These are phyloP conservation scores for Sphaerosporella brunnea DNA, from an alignment of 495 filamentous ascomycete genomes.

Conservation along the genomic window DNA sequence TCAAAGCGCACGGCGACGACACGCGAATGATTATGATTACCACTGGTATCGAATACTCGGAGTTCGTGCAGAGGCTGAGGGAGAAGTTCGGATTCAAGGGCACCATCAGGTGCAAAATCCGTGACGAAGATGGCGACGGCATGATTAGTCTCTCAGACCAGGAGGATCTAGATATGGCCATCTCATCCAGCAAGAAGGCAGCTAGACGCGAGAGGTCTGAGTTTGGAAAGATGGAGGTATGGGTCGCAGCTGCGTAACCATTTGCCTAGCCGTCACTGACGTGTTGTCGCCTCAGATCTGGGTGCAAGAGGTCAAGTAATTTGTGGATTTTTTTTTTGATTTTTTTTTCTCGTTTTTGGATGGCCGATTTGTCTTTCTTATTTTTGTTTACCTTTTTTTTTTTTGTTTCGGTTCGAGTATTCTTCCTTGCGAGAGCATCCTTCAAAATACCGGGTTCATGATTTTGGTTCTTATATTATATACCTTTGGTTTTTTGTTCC, in stretches of 20 bases:
- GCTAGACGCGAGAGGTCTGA: conserved; percentile 60
- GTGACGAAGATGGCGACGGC: conserved; percentile 70
- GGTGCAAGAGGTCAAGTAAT: conserved; percentile 38
- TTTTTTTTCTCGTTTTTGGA: background rate
- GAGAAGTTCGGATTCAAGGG: conserved; percentile 64
- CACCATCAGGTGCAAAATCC: conserved; percentile 66
- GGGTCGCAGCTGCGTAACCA: background rate
- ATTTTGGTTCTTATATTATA: background rate
- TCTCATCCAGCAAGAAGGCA: conserved; percentile 44
- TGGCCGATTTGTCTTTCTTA: conserved; percentile 5
- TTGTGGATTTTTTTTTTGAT: background rate
- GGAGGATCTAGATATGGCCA: conserved; percentile 80
- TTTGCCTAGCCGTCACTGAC: conserved; percentile 3
- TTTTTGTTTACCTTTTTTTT: conserved; percentile 8
- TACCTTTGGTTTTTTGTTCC: background rate
- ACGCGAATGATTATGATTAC: conserved; percentile 86
- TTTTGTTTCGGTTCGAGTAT: conserved; percentile 7
- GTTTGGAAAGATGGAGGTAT: conserved; percentile 91
- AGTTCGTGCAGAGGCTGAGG: conserved; percentile 57
- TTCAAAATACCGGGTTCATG: conserved; percentile 2
- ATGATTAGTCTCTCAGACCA: conserved; percentile 95
- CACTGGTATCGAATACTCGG: conserved; percentile 50
- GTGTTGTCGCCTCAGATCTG: conserved; percentile 36
- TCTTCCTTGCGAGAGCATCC: too few relatives aligned
- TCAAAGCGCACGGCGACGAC: conserved; percentile 84